phyloP scores from a whole-genome alignment of 2,329 filamentous ascomycete species.

The Sclerotinia glacialis region DNA sequence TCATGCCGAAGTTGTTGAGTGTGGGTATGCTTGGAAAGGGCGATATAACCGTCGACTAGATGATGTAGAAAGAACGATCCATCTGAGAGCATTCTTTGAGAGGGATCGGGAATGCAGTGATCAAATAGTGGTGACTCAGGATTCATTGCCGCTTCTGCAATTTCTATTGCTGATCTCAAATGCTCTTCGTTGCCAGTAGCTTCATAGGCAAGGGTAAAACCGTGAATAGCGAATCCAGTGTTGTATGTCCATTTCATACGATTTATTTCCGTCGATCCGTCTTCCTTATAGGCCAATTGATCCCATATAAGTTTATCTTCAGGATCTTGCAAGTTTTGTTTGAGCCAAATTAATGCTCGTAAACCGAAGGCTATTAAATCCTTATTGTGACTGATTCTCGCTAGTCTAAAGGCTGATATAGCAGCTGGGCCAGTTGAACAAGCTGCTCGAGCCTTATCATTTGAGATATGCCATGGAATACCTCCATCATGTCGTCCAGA shows the following conservation, averaged over 20 bases:
- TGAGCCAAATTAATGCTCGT: slow-evolving; percentile 23
- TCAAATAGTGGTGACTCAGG: slow-evolving; percentile 24
- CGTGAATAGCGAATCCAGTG: slow-evolving; percentile 30
- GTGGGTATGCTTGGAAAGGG: slow-evolving; percentile 22
- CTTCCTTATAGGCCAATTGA: slow-evolving; percentile 21
- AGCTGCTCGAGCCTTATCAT: slow-evolving; percentile 26
- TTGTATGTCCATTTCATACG: slow-evolving; percentile 32
- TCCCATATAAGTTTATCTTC: slow-evolving; percentile 31
- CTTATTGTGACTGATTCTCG: slow-evolving; percentile 19
- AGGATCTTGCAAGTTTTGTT: slow-evolving; percentile 25
- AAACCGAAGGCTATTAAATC: slow-evolving; percentile 23
- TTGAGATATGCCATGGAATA: slow-evolving; percentile 30
- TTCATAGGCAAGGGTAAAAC: slow-evolving; percentile 25
- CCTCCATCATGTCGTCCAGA: slow-evolving; percentile 26
- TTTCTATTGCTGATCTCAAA: slow-evolving; percentile 23
- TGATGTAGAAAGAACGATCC: slow-evolving; percentile 32
- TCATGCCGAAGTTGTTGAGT: slow-evolving; percentile 20
- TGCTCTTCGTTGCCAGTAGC: slow-evolving; percentile 19
- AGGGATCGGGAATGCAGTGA: slow-evolving; percentile 20
- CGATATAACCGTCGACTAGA: slow-evolving; percentile 28
- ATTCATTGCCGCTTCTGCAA: slow-evolving; percentile 28
- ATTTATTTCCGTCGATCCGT: slow-evolving; percentile 26
- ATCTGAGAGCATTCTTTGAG: slow-evolving; percentile 28
- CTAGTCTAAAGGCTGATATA: slow-evolving; percentile 29
- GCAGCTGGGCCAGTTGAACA: slow-evolving; percentile 29